Base-by-base conservation (phyloP, 495 filamentous ascomycete genomes). In the Ramalina peruviana region DNA sequence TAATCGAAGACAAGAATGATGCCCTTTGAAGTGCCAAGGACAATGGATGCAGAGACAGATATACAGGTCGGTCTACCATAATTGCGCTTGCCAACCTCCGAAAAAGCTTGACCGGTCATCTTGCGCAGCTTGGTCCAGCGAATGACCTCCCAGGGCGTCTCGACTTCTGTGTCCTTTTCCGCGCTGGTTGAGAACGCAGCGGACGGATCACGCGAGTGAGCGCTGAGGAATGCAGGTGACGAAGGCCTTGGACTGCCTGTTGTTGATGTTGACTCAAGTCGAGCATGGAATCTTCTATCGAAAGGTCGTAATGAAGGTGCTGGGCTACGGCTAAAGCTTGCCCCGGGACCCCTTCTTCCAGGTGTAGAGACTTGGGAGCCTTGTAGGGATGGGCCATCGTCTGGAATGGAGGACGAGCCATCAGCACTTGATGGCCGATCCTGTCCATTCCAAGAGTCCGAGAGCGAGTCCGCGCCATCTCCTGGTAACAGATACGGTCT, bases 1-100 rank as follows among this genome's bases (percentile, higher is more conserved):
- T 95, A 97, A 66, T 99, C 93, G 68, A 97, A 97, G 40, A 94
- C 78, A 60, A 99, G 68, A 39, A 96, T 83, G 60, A 94, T 84
- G 17, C 92, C 92, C 65, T 94, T 97, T 9, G 86, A 83, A 9
- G 92, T 97, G 17, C 92, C 92, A 42, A 99, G 66, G 3, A 85
- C 88, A 56, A 99, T 94, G 3, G 81, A 81, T 6, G 88, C 86
- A 58, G 90, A 87, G 25, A 96, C 80, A n/a, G 77, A 77, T 53
- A 97, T 74, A 68, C 88, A 96, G 1, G 88, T 96, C 45, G 93
- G 86, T 25, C 82, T 75, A 30, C 92, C 92, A 70, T 95, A 96
- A 61, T 81, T 95, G 19, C 92, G 82, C 67, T 80, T 93, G 36
- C 89, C 92, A 42, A 82, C 76, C 62, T 99, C 93, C n/a, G 93